Evolutionary conservation across 2,329 filamentous ascomycete genomes (phyloP).

Genomic region (Aspergillus tubingensis): DNA sequence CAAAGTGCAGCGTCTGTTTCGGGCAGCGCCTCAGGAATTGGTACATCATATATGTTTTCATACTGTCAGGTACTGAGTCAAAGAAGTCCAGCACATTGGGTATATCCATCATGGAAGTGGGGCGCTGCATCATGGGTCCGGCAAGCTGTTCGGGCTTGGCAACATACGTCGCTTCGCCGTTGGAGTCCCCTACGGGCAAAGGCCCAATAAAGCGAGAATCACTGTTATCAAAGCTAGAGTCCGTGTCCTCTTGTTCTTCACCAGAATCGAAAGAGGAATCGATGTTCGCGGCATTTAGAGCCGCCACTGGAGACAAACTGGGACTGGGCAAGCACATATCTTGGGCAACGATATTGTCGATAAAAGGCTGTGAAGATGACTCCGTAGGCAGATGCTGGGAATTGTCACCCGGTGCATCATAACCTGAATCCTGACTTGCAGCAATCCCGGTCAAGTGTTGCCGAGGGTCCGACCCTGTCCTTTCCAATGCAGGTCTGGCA

Average conservation of each 20-base stretch:
- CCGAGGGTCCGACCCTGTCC: background rate
- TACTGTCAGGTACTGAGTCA: slow-evolving; percentile 82
- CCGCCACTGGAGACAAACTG: slow-evolving; percentile 83
- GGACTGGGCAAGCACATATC: slow-evolving; percentile 94
- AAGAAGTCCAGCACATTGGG: slow-evolving; percentile 85
- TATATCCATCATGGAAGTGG: slow-evolving; percentile 68
- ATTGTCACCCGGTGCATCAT: slow-evolving; percentile 23
- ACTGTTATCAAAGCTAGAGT: slow-evolving; percentile 46
- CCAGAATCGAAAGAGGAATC: slow-evolving; percentile 47
- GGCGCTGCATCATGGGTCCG: slow-evolving; percentile 27
- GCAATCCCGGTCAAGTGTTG: slow-evolving; percentile 15
- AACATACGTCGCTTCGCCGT: slow-evolving; percentile 8
- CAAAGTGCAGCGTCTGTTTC: slow-evolving; percentile 82
- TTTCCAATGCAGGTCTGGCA: slow-evolving; percentile 9
- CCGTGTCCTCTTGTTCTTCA: slow-evolving; percentile 45
- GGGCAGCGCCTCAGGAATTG: slow-evolving; percentile 87
- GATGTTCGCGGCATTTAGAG: slow-evolving; percentile 61
- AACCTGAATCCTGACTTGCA: slow-evolving; percentile 28
- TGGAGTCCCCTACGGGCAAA: slow-evolving; percentile 22
- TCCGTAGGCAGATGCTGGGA: slow-evolving; percentile 25
- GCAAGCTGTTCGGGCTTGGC: slow-evolving; percentile 12
- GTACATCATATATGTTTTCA: slow-evolving; percentile 97
- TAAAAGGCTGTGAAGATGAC: slow-evolving; percentile 40
- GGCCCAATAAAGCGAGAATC: slow-evolving; percentile 28
- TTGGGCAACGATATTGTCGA: slow-evolving; percentile 73